phyloP scores from a whole-genome alignment of 106 monocot genomes.

The Dendrobium chrysotoxum region DNA sequence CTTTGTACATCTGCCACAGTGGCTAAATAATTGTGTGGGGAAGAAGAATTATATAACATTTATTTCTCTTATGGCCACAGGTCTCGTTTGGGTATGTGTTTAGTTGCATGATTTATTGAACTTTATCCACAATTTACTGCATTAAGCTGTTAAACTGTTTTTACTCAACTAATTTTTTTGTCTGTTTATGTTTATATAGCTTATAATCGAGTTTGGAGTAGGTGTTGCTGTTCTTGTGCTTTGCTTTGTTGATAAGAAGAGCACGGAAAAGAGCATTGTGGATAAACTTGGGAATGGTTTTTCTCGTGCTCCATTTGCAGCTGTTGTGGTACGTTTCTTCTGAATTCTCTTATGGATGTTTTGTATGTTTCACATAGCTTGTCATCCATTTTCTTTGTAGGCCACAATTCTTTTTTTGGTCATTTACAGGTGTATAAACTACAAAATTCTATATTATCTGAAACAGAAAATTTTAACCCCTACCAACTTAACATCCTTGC shows the following conservation, averaged over 20 bases:
- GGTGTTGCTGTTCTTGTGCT: constrained; percentile 88
- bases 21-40: constrained; percentile 99
- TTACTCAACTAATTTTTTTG: not conserved
- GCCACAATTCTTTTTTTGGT: not conserved
- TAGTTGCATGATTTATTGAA: too few relatives aligned
- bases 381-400: not conserved
- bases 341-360: not conserved
- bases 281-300: constrained; percentile 98
- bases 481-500: not conserved
- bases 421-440: not conserved
- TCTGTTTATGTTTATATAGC: constrained; percentile 39
- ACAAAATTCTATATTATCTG: not conserved
- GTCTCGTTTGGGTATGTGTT: constrained; percentile 73
- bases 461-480: not conserved
- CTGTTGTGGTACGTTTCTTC: constrained; percentile 59
- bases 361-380: not conserved
- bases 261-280: constrained; percentile 53
- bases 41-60: constrained; percentile 93
- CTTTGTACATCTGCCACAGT: constrained; percentile 30
- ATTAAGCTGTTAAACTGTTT: not conserved
- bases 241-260: constrained; percentile 87
- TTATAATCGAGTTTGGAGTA: constrained; percentile 80
- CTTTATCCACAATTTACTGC: not conserved
- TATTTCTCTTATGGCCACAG: constrained; percentile 86
- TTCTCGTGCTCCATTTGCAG: constrained; percentile 86